phyloP scores from a whole-genome alignment of 2,329 filamentous ascomycete genomes.

The Clarireedia monteithiana region DNA sequence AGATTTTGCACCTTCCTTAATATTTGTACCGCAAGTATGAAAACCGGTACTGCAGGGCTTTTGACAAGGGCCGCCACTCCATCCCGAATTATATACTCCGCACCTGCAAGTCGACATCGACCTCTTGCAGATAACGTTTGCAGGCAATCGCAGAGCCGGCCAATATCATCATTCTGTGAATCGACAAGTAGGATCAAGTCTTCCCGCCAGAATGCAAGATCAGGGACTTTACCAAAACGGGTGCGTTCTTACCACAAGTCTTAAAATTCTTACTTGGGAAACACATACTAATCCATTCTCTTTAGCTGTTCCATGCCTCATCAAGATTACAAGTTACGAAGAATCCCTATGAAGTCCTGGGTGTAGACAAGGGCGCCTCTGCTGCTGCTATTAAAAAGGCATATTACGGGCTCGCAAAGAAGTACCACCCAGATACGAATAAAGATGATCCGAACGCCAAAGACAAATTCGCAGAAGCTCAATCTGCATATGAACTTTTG shows the following conservation, averaged over 20 bases:
- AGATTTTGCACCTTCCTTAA: not conserved
- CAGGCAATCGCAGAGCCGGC: constrained; percentile 16
- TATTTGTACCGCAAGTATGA: constrained; percentile 20
- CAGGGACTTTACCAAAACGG: constrained; percentile 15
- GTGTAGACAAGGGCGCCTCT: constrained; percentile 74
- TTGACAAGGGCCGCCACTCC: constrained; percentile 26
- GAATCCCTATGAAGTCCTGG: constrained; percentile 83
- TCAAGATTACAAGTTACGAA: constrained; percentile 34
- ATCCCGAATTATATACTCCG: constrained; percentile 23
- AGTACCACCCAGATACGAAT: constrained; percentile 96
- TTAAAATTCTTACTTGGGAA: not conserved
- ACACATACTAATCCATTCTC: not conserved
- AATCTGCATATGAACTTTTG: constrained; percentile 87
- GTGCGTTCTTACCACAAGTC: constrained; percentile 15
- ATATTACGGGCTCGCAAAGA: constrained; percentile 96
- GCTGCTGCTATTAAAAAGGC: constrained; percentile 92
- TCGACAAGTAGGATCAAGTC: not conserved
- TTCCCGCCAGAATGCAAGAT: not conserved
- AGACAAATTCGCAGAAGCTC: constrained; percentile 88
- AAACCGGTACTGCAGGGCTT: constrained; percentile 25
- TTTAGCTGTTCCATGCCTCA: constrained; percentile 27
- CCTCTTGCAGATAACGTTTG: constrained; percentile 13
- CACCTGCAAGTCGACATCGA: constrained; percentile 19
- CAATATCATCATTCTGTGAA: constrained; percentile 5
- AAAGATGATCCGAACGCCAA: constrained; percentile 81